These are phyloP conservation scores for Dittrichia graveolens DNA, from an alignment of 129 eudicot genomes.

Conservation along the genomic window DNA sequence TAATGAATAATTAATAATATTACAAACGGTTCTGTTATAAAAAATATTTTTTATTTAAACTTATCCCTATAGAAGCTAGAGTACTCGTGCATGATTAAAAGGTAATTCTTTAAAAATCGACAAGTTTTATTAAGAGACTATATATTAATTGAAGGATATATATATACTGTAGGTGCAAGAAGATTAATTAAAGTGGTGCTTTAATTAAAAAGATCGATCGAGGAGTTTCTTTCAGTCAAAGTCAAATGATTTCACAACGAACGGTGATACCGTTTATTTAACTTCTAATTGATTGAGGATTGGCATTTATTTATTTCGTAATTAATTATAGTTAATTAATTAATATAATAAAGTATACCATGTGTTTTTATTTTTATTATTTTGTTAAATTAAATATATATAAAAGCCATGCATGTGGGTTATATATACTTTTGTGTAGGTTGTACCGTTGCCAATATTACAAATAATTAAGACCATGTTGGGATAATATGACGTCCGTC, in stretches of 20 bases:
- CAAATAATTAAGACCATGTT: neutral
- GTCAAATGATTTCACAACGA: conserved; percentile 5
- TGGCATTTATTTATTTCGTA: neutral
- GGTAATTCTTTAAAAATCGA: too few relatives aligned
- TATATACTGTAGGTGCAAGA: too few relatives aligned
- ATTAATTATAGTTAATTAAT: neutral
- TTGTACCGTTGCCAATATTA: conserved; percentile 4
- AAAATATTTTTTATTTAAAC: too few relatives aligned
- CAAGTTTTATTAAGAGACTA: too few relatives aligned
- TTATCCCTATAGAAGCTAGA: too few relatives aligned
- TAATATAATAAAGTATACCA: conserved; percentile 21
- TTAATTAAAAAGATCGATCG: too few relatives aligned
- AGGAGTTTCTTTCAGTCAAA: neutral
- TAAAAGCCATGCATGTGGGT: conserved; percentile 25
- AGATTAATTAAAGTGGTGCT: neutral
- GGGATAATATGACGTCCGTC: too few relatives aligned
- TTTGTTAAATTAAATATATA: neutral
- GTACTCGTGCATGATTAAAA: too few relatives aligned
- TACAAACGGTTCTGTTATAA: too few relatives aligned
- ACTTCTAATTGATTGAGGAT: neutral
- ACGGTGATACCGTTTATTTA: neutral
- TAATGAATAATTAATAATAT: too few relatives aligned
- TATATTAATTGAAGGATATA: too few relatives aligned
- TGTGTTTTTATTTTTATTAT: conserved; percentile 13
- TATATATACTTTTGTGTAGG: conserved; percentile 2